A percentile compares a stretch with the other conserved stretches of the same genome.
phyloP scores from a whole-genome alignment of 495 filamentous ascomycete genomes.

The Thermothielavioides terrestris region DNA sequence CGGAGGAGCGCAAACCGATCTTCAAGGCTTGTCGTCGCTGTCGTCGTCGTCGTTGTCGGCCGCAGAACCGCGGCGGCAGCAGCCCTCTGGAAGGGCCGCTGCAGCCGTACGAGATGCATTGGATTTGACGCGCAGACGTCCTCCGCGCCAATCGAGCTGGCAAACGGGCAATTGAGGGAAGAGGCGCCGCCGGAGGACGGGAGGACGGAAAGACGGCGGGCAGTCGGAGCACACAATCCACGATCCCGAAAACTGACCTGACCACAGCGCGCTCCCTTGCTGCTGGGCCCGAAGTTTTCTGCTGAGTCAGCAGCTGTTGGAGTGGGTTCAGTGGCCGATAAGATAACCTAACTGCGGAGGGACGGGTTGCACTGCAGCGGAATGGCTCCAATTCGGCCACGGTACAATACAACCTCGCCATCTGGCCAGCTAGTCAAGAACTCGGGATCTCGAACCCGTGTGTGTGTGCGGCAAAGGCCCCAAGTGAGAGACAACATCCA shows the following conservation, averaged over 20 bases:
- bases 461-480: too few species aligned
- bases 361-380: neutral
- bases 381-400: neutral
- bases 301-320: conserved; percentile 34
- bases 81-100: conserved; percentile 42
- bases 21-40: conserved; percentile 9
- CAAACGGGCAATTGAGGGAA: too few species aligned
- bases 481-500: too few species aligned
- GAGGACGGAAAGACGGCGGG: too few species aligned
- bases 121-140: conserved; percentile 9
- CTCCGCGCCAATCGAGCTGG: conserved; percentile 18
- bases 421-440: neutral
- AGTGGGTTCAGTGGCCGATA: too few species aligned
- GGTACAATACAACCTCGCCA: neutral
- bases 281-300: conserved; percentile 26
- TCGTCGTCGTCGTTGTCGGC: conserved; percentile 11
- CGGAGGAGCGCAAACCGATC: conserved; percentile 21
- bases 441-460: too few species aligned
- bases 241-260: conserved; percentile 7
- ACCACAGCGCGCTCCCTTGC: too few species aligned
- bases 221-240: too few species aligned
- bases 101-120: conserved; percentile 48
- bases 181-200: too few species aligned
- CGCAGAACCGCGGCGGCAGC: conserved; percentile 21
- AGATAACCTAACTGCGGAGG: too few species aligned